These are phyloP conservation scores for Pseudogymnoascus sp. DNA, from an alignment of 2,329 filamentous ascomycete genomes.

Conservation along the genomic window DNA sequence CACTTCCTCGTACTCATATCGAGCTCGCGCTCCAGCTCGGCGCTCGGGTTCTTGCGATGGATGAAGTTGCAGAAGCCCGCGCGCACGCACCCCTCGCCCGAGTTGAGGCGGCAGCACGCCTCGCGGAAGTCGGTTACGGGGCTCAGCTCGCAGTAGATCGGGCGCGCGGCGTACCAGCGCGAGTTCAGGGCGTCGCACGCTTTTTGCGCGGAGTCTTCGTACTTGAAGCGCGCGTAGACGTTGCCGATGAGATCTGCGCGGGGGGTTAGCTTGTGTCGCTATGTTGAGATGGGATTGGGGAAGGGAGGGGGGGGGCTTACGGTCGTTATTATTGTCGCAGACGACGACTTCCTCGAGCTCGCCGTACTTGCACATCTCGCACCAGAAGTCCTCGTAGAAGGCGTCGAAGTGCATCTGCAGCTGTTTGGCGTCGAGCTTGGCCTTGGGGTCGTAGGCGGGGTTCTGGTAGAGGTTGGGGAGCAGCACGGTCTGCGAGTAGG, in stretches of 20 bases:
- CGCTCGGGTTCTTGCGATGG: constrained; percentile 86
- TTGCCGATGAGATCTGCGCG: constrained; percentile 83
- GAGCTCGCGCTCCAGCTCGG: constrained; percentile 83
- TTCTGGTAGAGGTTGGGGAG: constrained; percentile 99
- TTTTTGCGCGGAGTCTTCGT: constrained; percentile 89
- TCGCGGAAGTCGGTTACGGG: constrained; percentile 98
- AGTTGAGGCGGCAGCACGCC: constrained; percentile 91
- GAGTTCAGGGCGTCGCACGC: constrained; percentile 92
- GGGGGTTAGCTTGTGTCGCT: background rate
- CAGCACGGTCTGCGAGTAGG: constrained; percentile 94
- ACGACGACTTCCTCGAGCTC: constrained; percentile 97
- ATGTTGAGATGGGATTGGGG: background rate
- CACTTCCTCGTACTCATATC: constrained; percentile 92
- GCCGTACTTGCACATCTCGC: constrained; percentile 98
- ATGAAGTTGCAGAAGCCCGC: constrained; percentile 99
- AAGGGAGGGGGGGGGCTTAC: constrained; percentile 39
- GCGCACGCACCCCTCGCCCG: constrained; percentile 87
- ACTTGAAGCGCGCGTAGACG: constrained; percentile 99
- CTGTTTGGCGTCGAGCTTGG: constrained; percentile 92
- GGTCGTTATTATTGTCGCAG: constrained; percentile 99
- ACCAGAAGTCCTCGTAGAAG: constrained; percentile 99
- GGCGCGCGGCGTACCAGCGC: constrained; percentile 92
- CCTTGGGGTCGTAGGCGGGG: constrained; percentile 91
- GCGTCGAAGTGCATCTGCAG: constrained; percentile 99
- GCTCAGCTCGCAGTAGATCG: constrained; percentile 95